Evolutionary conservation across 106 monocot species (phyloP).

Genomic region (Dendrobium catenatum): DNA sequence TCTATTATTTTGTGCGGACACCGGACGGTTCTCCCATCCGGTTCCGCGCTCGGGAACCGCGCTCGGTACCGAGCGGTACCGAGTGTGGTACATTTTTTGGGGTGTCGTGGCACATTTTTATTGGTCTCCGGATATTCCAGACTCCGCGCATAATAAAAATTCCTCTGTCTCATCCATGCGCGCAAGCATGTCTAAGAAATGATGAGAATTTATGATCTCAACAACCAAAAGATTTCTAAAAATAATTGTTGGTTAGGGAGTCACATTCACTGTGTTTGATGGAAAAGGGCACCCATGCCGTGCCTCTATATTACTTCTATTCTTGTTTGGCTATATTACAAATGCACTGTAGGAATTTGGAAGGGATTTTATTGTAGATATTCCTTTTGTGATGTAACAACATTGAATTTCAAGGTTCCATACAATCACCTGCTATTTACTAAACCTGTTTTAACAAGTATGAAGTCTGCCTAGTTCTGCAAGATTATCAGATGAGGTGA

Average conservation of each 20-base stretch:
- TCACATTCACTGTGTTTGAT: not conserved
- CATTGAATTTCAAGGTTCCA: not conserved
- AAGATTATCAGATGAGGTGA: too few relatives aligned
- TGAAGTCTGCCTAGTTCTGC: too few relatives aligned
- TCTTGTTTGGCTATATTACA: not conserved
- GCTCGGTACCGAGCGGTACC: too few relatives aligned
- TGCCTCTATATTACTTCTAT: not conserved
- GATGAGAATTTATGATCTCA: not conserved
- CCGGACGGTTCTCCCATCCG: too few relatives aligned
- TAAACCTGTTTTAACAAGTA: not conserved
- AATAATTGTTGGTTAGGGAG: slow-evolving; percentile 4
- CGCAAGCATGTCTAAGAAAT: not conserved
- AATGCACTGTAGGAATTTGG: not conserved
- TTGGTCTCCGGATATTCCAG: too few relatives aligned
- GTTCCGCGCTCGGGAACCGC: too few relatives aligned
- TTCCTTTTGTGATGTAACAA: not conserved
- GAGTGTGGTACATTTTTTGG: too few relatives aligned
- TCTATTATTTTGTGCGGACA: not conserved
- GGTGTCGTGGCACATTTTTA: too few relatives aligned
- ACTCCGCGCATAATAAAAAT: not conserved
- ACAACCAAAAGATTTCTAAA: not conserved
- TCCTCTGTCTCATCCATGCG: not conserved
- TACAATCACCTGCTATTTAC: not conserved
- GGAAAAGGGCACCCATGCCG: not conserved
- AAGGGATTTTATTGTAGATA: not conserved